Evolutionary conservation across 2,329 filamentous ascomycete species (phyloP).

Genomic region (Hymenoscyphus linearis): DNA sequence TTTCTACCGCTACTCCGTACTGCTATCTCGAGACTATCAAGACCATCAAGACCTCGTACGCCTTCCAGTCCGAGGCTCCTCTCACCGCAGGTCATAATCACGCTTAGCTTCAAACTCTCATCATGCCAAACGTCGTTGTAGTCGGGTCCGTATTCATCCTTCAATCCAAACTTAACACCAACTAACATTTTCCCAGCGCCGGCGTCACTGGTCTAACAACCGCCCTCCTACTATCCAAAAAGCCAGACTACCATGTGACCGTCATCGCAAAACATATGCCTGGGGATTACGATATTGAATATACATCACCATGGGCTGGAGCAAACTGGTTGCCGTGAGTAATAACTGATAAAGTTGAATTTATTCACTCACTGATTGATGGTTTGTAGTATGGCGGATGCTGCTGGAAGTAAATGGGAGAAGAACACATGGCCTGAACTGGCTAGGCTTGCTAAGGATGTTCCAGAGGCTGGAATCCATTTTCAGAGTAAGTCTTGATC

Average conservation of each 20-base stretch:
- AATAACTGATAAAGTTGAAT: neutral
- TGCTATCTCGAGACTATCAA: too few relatives aligned
- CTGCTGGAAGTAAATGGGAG: constrained; percentile 40
- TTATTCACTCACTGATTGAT: constrained; percentile 2
- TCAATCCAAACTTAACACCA: neutral
- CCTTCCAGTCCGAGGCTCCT: neutral
- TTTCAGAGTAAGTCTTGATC: constrained; percentile 52
- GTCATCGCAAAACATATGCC: constrained; percentile 84
- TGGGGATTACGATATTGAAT: constrained; percentile 84
- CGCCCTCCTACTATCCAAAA: constrained; percentile 53
- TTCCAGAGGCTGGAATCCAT: constrained; percentile 70
- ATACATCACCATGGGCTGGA: constrained; percentile 82
- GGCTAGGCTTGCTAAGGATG: constrained; percentile 2
- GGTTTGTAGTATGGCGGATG: constrained; percentile 22
- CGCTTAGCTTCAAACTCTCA: constrained; percentile 3
- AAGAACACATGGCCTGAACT: constrained; percentile 33
- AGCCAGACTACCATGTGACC: constrained; percentile 53
- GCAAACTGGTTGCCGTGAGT: constrained; percentile 51
- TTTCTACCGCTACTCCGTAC: too few relatives aligned
- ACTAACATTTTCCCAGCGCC: constrained; percentile 39
- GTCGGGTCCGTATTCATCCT: constrained; percentile 30
- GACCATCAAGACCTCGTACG: neutral
- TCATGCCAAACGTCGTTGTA: constrained; percentile 35
- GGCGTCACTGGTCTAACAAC: constrained; percentile 62
- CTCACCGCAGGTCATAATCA: neutral